Evolutionary conservation across 2,329 filamentous ascomycete genomes (phyloP).

Genomic region (Coniochaeta ligniaria): DNA sequence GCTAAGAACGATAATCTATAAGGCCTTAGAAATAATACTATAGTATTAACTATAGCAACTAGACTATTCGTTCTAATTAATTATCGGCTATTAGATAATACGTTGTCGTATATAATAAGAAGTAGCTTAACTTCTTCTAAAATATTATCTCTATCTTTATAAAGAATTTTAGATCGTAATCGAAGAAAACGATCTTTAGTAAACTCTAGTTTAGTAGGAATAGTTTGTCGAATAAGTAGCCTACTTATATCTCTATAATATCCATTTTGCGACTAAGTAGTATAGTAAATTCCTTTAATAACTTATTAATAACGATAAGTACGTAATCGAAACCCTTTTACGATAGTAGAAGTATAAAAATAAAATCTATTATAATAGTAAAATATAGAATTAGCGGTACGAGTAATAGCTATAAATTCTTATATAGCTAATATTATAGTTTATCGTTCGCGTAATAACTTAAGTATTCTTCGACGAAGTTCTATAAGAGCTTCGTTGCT

Average conservation of each 20-base stretch:
- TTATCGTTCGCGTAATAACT: neutral
- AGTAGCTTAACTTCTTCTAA: neutral
- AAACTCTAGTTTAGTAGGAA: neutral
- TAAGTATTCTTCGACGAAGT: no score
- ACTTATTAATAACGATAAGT: neutral
- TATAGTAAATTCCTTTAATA: neutral
- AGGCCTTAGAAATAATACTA: no score
- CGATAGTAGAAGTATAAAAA: neutral
- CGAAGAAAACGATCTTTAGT: neutral
- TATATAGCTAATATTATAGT: neutral
- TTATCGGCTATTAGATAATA: neutral
- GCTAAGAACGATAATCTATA: no score
- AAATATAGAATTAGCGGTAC: neutral
- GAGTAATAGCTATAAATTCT: neutral
- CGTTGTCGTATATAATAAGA: neutral
- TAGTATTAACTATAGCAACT: no score
- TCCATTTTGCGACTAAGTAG: neutral
- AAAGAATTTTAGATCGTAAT: neutral
- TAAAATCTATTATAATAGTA: neutral
- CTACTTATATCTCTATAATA: neutral
- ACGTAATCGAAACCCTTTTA: neutral
- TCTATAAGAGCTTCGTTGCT: no score
- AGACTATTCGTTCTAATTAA: no score
- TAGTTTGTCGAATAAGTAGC: neutral
- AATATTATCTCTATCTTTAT: neutral